Base-by-base conservation (phyloP, 257 asterid genomes). In the Dorcoceras hygrometricum region DNA sequence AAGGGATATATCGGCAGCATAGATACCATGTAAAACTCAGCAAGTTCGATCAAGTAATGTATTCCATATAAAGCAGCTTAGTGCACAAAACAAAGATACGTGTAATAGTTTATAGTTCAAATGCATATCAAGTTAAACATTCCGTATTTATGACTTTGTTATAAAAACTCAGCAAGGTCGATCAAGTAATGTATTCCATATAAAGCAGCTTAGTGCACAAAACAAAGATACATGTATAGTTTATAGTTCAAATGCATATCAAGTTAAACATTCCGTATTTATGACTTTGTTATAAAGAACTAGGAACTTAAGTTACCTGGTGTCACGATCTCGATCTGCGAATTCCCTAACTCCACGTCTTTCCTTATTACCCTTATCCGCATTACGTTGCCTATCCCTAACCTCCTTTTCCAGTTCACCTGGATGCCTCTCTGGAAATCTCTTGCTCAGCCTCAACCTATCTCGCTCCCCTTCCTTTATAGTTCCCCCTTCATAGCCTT, bases 381-480 rank as follows among this genome's bases (percentile, higher is more conserved):
- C 57, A 57, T 28, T 75, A 77, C 69, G 83, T 65, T 56, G 34
- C 22, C 78, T 81, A 57, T 58, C 66, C 66, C 78, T 79, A 57
- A 71, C 72, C 66, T 83, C 90, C 57, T 83, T 73, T 59, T 54
- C 79, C 53, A 66, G 66, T 58, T 72, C 78, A 36, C 71, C 82
- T 0, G 62, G 76, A 57, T 68, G 74, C 73, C 78, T 79, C 57
- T 79, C 89, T 22, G 75, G 28, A 43, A 57, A 79, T 63, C 71
- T 72, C 69, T 76, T 79, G 77, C 79, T 73, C 74, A 77, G 67
- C 69, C 77, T 78, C 9, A 83, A 48, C 73, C 70, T 75, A 69
- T 81, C 86, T 62, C 34, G 65, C 50, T 81, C 84, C 25, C 66
- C 79, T 58, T 86, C 85, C 82, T 57, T 67, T 57, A 70, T 72